A percentile compares a stretch with the other conserved stretches of the same genome.
These are phyloP conservation scores for Hypholoma sublateritium DNA, from an alignment of 768 basidiomycete species.

Conservation along the genomic window DNA sequence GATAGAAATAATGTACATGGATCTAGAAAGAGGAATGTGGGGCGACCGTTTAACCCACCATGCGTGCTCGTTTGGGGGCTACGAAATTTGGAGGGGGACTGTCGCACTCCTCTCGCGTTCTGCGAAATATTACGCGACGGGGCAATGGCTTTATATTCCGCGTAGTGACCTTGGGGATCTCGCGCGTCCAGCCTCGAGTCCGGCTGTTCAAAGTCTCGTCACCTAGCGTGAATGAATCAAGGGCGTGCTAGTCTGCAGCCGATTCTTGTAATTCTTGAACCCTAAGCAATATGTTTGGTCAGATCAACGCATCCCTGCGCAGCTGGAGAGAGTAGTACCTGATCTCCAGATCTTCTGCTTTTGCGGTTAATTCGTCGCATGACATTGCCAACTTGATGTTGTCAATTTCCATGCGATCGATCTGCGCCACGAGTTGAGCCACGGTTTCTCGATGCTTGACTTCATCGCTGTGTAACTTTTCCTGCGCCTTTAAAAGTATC, in stretches of 20 bases:
- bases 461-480: neutral
- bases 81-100: neutral
- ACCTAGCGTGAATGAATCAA: no score
- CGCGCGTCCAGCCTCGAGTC: no score
- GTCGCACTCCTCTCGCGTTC: neutral
- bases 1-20: no score
- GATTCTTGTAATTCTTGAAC: no score
- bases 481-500: constrained; percentile 17
- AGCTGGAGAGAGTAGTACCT: no score
- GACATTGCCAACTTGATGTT: neutral
- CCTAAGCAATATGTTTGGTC: no score
- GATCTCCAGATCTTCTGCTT: neutral
- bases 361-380: neutral
- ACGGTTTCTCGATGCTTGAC: neutral
- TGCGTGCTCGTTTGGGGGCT: neutral
- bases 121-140: neutral
- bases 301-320: no score
- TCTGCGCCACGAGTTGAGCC: neutral
- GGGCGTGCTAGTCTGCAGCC: no score
- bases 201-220: no score
- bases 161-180: neutral
- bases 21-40: no score
- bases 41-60: neutral
- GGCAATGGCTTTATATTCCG: neutral
- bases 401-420: neutral